Percentiles rank a stretch among this genome's conserved stretches.
Evolutionary conservation across 805 yeast species (phyloP).

Genomic region (Blastobotrys parvus): DNA sequence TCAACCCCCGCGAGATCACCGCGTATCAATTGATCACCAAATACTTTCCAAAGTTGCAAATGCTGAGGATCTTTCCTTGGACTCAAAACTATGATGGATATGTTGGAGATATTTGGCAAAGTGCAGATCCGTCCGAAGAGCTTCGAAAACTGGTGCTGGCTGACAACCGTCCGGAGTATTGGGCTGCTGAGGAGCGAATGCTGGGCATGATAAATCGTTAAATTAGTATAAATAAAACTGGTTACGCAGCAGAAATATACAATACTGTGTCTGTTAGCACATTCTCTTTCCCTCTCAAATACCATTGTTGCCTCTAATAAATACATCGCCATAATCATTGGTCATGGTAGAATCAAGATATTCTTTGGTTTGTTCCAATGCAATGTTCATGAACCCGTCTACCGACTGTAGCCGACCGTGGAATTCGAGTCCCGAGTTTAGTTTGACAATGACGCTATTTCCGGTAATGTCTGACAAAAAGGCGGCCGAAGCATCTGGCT

Average conservation of each 20-base stretch:
- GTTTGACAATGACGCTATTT: conserved; percentile 68
- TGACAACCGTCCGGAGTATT: not conserved
- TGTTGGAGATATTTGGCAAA: not conserved
- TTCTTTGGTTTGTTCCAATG: conserved; percentile 71
- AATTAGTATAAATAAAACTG: too few species aligned
- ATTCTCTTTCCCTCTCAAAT: conserved; percentile 26
- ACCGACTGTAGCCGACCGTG: conserved; percentile 72
- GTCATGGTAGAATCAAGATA: conserved; percentile 40
- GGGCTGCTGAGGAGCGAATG: not conserved
- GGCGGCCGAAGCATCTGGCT: conserved; percentile 47
- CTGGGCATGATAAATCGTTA: too few species aligned
- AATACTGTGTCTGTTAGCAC: conserved; percentile 13
- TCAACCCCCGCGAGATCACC: not conserved
- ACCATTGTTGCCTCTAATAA: conserved; percentile 82
- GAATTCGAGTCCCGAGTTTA: conserved; percentile 82
- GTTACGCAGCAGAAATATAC: conserved; percentile 25
- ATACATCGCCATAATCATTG: conserved; percentile 64
- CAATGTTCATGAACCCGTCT: conserved; percentile 96
- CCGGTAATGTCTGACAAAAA: conserved; percentile 78
- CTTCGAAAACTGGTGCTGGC: not conserved
- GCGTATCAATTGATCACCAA: not conserved
- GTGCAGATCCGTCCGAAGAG: not conserved
- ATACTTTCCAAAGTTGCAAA: not conserved
- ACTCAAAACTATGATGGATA: not conserved
- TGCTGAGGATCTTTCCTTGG: not conserved